These are phyloP conservation scores for Quercus variabilis DNA, from an alignment of 306 rosid species.

Conservation along the genomic window DNA sequence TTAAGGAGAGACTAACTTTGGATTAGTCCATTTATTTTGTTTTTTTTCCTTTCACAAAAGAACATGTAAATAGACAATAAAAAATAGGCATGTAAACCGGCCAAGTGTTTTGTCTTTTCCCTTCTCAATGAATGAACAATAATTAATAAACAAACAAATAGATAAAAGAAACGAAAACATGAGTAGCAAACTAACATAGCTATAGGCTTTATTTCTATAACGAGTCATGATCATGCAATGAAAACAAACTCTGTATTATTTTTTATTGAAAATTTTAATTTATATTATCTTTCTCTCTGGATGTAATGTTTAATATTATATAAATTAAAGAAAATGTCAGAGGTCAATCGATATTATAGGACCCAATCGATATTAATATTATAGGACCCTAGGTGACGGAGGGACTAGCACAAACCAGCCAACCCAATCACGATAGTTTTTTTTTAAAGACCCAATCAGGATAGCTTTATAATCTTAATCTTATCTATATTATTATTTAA, in stretches of 20 bases:
- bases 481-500: too few relatives aligned
- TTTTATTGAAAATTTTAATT: neutral
- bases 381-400: neutral
- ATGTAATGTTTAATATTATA: neutral
- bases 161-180: too few relatives aligned
- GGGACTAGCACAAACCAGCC: slow-evolving; percentile 26
- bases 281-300: neutral
- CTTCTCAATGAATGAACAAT: too few relatives aligned
- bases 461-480: neutral
- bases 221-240: neutral
- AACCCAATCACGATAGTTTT: slow-evolving; percentile 1
- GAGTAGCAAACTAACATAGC: too few relatives aligned
- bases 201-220: too few relatives aligned
- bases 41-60: too few relatives aligned
- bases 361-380: neutral
- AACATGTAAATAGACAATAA: too few relatives aligned
- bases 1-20: too few relatives aligned
- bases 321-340: neutral
- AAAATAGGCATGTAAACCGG: too few relatives aligned
- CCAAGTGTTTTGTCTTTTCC: too few relatives aligned
- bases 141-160: too few relatives aligned
- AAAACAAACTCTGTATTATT: neutral
- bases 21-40: too few relatives aligned
- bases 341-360: neutral
- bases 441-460: neutral